Percentiles rank a stretch among this genome's conserved stretches.
These are phyloP conservation scores for Apiospora kogelbergensis DNA, from an alignment of 2,329 filamentous ascomycete genomes.

Conservation along the genomic window DNA sequence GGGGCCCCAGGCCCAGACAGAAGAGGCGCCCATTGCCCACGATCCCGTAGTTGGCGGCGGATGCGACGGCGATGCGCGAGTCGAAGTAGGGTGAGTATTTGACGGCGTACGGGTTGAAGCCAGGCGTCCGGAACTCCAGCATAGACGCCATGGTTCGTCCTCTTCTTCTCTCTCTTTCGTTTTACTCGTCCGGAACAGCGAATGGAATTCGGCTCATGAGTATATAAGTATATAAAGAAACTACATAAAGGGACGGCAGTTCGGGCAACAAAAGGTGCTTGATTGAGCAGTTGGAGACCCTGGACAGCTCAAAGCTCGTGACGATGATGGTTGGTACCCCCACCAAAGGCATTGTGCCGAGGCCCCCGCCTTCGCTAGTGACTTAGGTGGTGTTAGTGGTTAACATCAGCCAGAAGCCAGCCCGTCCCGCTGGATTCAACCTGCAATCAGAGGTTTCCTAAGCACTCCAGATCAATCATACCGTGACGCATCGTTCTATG, in stretches of 20 bases:
- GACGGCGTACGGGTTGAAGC: conserved; percentile 94
- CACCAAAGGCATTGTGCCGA: not conserved
- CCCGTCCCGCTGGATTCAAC: not conserved
- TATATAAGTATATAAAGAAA: not conserved
- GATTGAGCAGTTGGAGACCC: not conserved
- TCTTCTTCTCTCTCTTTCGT: too few species aligned
- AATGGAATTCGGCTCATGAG: not conserved
- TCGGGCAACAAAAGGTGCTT: not conserved
- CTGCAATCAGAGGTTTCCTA: not conserved
- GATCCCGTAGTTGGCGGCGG: conserved; percentile 93
- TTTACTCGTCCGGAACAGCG: not conserved
- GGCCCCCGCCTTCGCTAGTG: conserved; percentile 1
- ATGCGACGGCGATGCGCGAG: conserved; percentile 84
- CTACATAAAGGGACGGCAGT: conserved; percentile 9
- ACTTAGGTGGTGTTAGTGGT: not conserved
- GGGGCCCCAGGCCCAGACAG: conserved; percentile 76
- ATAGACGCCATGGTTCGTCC: conserved; percentile 52
- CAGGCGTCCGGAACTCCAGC: conserved; percentile 91
- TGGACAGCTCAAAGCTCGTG: not conserved
- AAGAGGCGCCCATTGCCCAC: conserved; percentile 94
- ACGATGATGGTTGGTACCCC: not conserved
- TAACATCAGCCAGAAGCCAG: not conserved
- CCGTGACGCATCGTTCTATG: not conserved
- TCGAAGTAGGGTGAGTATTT: conserved; percentile 99
- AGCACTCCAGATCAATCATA: not conserved